A percentile compares a stretch with the other conserved stretches of the same genome.
Evolutionary conservation across 2,329 filamentous ascomycete genomes (phyloP).

Genomic region (Diaporthe ilicicola): DNA sequence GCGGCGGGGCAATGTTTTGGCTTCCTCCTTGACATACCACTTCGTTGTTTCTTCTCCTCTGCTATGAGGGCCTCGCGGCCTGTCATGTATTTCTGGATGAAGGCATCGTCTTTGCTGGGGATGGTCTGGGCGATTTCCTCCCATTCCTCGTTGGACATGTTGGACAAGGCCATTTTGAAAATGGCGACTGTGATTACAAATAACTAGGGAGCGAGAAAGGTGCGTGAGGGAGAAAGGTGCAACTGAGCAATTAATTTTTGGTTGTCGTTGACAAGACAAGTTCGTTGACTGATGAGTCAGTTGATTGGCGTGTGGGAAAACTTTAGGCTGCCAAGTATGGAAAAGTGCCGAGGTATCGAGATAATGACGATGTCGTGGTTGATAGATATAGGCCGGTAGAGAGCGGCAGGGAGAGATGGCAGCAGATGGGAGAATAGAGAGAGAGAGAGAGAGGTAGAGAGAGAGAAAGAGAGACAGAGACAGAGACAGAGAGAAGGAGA

Average conservation of each 20-base stretch:
- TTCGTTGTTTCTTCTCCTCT: conserved; percentile 83
- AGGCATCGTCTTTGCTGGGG: conserved; percentile 70
- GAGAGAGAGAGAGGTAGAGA: background rate
- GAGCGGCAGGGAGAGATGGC: no score
- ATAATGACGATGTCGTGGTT: conserved; percentile 13
- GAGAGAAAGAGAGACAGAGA: background rate
- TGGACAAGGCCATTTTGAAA: conserved; percentile 51
- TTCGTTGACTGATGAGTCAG: conserved; percentile 21
- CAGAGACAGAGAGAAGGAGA: background rate
- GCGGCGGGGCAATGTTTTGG: conserved; percentile 27
- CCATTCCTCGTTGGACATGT: conserved; percentile 67
- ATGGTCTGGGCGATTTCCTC: conserved; percentile 64
- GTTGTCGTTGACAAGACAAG: background rate
- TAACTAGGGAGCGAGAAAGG: background rate
- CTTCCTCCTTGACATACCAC: conserved; percentile 62
- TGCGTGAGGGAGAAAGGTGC: background rate
- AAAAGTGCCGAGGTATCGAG: conserved; percentile 6
- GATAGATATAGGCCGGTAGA: background rate
- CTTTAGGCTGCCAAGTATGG: conserved; percentile 6
- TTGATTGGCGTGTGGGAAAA: background rate
- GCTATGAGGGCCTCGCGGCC: conserved; percentile 79
- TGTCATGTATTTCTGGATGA: conserved; percentile 82
- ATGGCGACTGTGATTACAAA: background rate
- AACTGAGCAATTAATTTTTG: background rate
- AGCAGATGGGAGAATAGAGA: no score